Base-by-base conservation (phyloP, 2,329 filamentous ascomycete species). In the Fusarium sp. region DNA sequence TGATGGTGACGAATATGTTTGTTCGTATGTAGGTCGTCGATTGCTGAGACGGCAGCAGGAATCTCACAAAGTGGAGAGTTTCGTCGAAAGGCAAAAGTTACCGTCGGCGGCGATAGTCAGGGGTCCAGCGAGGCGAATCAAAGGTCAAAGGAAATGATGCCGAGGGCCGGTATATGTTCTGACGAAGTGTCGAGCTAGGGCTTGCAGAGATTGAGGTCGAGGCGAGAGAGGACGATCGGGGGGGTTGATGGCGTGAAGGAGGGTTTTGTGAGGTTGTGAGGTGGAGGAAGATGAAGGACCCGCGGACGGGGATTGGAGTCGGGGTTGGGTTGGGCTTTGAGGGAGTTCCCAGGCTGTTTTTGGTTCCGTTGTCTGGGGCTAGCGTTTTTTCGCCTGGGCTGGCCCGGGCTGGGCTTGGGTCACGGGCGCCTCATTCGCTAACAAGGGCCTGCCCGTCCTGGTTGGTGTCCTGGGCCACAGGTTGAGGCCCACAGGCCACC, bases 361-460 rank as follows among this genome's bases (percentile, higher is more conserved):
- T 74, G 57, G 65, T 75, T 75, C 20, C 22, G 42, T 47, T 52
- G 63, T 73, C 65, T 66, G 74, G 70, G 68, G 65, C 71, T 75
- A 71, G 67, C 70, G 65, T 69, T 69, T 72, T 69, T 74, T 74
- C 25, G 66, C 66, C 70, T 66, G 56, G 69, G 45, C 62, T 63
- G 42, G 42, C 14, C 42, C 18, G 16, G 42, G 42, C 42, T 47
- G 22, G 35, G 52, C 31, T 57, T 60, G 65, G 69, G 59, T 73
- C 72, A 75, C 69, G 56, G 60, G 72, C 69, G 66, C 66, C 40
- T 73, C 58, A 74, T 74, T 75, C 72, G 72, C 72, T 65, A 61
- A 63, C 61, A 66, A 27, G 62, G 29, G 31, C 31, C 18, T 27
- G 50, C 33, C 62, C 61, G 14, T 36, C 35, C 35, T 36, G 35